A percentile compares a stretch with the other conserved stretches of the same genome.
Conservation (phyloP, 768 basidiomycete genomes). For the Lactarius indigo region DNA sequence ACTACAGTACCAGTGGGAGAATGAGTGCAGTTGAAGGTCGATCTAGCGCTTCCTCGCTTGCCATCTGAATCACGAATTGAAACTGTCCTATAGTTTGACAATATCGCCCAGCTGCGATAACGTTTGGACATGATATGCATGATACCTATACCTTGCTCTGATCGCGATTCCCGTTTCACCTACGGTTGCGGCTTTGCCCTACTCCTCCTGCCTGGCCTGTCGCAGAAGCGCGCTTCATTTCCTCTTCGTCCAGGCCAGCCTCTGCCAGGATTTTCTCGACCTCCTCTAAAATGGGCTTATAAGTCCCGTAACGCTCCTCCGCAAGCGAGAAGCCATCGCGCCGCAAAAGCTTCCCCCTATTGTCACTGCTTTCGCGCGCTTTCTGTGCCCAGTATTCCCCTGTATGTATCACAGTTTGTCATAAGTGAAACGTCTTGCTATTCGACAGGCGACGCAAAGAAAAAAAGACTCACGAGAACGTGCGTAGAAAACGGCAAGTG, state of each 20-base stretch:
- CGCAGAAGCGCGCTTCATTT: slow-evolving; percentile 58
- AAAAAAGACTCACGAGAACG: slow-evolving; percentile 56
- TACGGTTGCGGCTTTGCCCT: slow-evolving; percentile 50
- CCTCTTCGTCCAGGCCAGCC: slow-evolving; percentile 81
- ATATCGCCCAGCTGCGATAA: neutral
- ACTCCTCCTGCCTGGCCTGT: slow-evolving; percentile 33
- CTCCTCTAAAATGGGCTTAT: slow-evolving; percentile 79
- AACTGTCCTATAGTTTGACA: neutral
- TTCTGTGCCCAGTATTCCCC: slow-evolving; percentile 80
- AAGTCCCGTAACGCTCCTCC: slow-evolving; percentile 68
- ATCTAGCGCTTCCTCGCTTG: neutral
- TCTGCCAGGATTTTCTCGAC: slow-evolving; percentile 80
- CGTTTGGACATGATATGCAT: neutral
- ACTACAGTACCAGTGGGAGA: neutral
- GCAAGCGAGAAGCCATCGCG: slow-evolving; percentile 77
- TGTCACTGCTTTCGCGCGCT: slow-evolving; percentile 56
- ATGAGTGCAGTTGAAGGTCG: neutral
- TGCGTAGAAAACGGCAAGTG: slow-evolving; percentile 77
- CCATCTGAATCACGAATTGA: neutral
- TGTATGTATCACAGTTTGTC: slow-evolving; percentile 28
- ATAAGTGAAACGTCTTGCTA: neutral
- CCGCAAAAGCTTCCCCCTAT: slow-evolving; percentile 73
- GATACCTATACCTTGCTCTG: no score
- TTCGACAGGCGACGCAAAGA: neutral
- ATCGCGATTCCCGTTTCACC: slow-evolving; percentile 27